These are phyloP conservation scores for Triglochin maritima DNA, from an alignment of 106 monocot species.

Conservation along the genomic window DNA sequence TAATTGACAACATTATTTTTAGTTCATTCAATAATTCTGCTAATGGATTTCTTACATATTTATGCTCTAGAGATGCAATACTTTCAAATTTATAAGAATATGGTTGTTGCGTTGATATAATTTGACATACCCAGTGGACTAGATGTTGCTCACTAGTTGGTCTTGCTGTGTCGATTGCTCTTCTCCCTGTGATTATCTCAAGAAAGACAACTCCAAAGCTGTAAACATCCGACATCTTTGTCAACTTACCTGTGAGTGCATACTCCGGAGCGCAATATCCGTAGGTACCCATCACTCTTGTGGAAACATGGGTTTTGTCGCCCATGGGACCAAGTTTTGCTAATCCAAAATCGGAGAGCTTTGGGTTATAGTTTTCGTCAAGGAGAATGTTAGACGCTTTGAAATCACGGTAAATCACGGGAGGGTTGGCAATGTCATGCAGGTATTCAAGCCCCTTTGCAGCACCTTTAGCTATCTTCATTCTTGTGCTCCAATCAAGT, in stretches of 20 bases:
- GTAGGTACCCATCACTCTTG: conserved; percentile 30
- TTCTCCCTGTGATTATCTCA: conserved; percentile 27
- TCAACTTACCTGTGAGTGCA: conserved; percentile 16
- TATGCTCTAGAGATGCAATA: neutral
- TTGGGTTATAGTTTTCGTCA: conserved; percentile 27
- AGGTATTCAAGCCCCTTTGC: conserved; percentile 35
- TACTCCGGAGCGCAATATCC: conserved; percentile 31
- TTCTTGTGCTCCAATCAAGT: conserved; percentile 32
- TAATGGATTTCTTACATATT: neutral
- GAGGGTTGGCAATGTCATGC: conserved; percentile 32
- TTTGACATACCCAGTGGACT: conserved; percentile 20
- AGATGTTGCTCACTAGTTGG: conserved; percentile 24
- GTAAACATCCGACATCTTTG: conserved; percentile 27
- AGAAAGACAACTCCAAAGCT: conserved; percentile 26
- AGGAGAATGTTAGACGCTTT: conserved; percentile 38
- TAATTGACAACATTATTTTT: neutral
- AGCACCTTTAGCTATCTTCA: conserved; percentile 34
- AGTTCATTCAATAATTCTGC: neutral
- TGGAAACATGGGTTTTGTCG: conserved; percentile 29
- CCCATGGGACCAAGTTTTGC: conserved; percentile 34
- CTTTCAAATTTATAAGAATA: neutral
- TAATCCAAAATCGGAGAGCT: conserved; percentile 33
- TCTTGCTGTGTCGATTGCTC: conserved; percentile 20
- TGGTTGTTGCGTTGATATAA: neutral
- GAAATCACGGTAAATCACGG: conserved; percentile 35